These are phyloP conservation scores for Zygosaccharomyces gambellarensis DNA, from an alignment of 805 yeast genomes.

Conservation along the genomic window DNA sequence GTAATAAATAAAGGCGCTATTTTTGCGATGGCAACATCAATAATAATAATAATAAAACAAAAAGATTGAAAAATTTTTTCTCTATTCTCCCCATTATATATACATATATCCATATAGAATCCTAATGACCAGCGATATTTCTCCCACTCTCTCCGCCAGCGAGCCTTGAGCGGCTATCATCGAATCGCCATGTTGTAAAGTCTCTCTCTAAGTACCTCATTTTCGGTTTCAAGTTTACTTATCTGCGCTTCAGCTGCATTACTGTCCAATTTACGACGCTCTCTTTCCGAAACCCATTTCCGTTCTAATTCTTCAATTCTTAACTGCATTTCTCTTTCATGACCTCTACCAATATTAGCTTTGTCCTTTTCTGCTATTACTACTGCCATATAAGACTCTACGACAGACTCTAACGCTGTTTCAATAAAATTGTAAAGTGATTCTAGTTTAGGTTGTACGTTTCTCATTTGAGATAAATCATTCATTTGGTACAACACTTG, in stretches of 20 bases:
- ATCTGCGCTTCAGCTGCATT: slow-evolving; percentile 51
- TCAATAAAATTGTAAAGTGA: slow-evolving; percentile 51
- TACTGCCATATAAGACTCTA: slow-evolving; percentile 47
- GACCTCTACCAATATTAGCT: slow-evolving; percentile 13
- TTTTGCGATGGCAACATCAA: background rate
- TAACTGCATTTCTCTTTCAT: slow-evolving; percentile 39
- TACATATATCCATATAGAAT: slow-evolving; percentile 6
- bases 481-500: slow-evolving; percentile 34
- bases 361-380: slow-evolving; percentile 19
- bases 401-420: slow-evolving; percentile 56
- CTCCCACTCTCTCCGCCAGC: background rate
- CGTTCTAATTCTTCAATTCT: slow-evolving; percentile 58
- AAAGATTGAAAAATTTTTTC: background rate
- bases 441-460: slow-evolving; percentile 34
- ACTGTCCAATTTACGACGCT: slow-evolving; percentile 58
- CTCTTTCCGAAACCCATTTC: slow-evolving; percentile 68
- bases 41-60: background rate
- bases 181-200: slow-evolving; percentile 15
- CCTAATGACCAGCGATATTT: slow-evolving; percentile 4
- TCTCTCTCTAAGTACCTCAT: slow-evolving; percentile 37
- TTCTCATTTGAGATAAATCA: slow-evolving; percentile 23
- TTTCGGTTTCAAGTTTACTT: slow-evolving; percentile 52
- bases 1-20: slow-evolving; percentile 4
- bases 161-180: slow-evolving; percentile 1
- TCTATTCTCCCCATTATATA: background rate